phyloP scores from a whole-genome alignment of 1,284 basidiomycete genomes.

The Cronartium quercuum region DNA sequence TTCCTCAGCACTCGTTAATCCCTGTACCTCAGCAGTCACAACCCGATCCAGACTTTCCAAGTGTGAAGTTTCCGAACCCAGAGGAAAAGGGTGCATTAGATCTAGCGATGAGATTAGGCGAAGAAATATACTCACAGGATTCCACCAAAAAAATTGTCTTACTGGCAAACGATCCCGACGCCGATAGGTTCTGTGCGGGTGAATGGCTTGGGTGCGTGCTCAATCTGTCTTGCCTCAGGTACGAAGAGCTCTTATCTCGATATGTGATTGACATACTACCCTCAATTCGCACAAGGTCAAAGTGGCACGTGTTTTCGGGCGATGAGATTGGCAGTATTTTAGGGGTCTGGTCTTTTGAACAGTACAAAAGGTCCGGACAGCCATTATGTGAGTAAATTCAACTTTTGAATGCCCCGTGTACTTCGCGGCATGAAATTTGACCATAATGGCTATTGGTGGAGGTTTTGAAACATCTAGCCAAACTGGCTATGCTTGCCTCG shows the following conservation, averaged over 20 bases:
- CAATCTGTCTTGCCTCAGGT: not conserved
- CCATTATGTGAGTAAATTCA: slow-evolving; percentile 53
- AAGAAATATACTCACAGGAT: slow-evolving; percentile 54
- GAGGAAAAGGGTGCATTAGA: slow-evolving; percentile 63
- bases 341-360: slow-evolving; percentile 59
- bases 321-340: slow-evolving; percentile 75
- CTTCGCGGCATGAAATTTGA: no score
- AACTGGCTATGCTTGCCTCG: slow-evolving; percentile 73
- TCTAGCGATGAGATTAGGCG: not conserved
- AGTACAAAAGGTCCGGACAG: slow-evolving; percentile 59
- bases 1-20: slow-evolving; percentile 11
- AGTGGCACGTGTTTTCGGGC: slow-evolving; percentile 70
- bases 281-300: slow-evolving; percentile 50
- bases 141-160: slow-evolving; percentile 56
- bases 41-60: slow-evolving; percentile 75
- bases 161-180: slow-evolving; percentile 76
- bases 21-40: slow-evolving; percentile 41
- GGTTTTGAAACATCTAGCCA: slow-evolving; percentile 50
- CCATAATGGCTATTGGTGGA: no score
- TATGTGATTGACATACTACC: not conserved
- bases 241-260: slow-evolving; percentile 4
- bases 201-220: slow-evolving; percentile 56
- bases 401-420: not conserved
- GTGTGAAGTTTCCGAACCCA: slow-evolving; percentile 74
- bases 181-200: slow-evolving; percentile 74